A percentile compares a stretch with the other conserved stretches of the same genome.
Conservation (phyloP, 257 asterid genomes). For the Solanum piurae region DNA sequence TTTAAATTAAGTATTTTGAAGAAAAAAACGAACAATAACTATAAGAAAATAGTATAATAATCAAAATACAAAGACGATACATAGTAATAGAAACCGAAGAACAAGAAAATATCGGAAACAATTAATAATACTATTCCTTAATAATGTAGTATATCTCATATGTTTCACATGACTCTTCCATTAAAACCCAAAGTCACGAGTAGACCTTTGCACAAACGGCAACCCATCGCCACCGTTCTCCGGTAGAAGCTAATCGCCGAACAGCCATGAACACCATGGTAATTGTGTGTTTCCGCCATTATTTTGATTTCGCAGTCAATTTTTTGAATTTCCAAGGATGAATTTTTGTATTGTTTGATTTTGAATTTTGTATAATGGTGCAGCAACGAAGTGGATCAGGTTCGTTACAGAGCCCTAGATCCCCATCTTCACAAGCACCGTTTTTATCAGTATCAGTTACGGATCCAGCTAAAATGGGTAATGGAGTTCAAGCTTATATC, state of each 20-base stretch:
- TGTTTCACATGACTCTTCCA: not conserved
- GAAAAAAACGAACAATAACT: not conserved
- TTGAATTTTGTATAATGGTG: constrained; percentile 1
- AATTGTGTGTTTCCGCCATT: not conserved
- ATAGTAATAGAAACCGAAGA: no score
- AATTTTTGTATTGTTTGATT: not conserved
- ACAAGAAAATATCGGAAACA: no score
- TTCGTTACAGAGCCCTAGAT: constrained; percentile 74
- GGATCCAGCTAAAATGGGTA: constrained; percentile 99
- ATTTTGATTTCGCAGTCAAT: not conserved
- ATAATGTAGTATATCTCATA: not conserved
- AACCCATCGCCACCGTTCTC: not conserved
- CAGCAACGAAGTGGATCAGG: constrained; percentile 80
- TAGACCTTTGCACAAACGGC: not conserved
- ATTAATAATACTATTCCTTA: not conserved
- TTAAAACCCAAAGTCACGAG: not conserved
- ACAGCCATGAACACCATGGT: not conserved
- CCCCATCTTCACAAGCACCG: constrained; percentile 64
- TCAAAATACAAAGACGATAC: no score
- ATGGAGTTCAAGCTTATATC: constrained; percentile 93
- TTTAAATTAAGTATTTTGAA: no score
- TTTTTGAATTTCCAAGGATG: not conserved
- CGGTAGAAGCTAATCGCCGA: not conserved
- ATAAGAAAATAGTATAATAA: no score
- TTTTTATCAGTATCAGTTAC: constrained; percentile 68